Base-by-base conservation (phyloP, 768 basidiomycete genomes). In the Russula virescens region DNA sequence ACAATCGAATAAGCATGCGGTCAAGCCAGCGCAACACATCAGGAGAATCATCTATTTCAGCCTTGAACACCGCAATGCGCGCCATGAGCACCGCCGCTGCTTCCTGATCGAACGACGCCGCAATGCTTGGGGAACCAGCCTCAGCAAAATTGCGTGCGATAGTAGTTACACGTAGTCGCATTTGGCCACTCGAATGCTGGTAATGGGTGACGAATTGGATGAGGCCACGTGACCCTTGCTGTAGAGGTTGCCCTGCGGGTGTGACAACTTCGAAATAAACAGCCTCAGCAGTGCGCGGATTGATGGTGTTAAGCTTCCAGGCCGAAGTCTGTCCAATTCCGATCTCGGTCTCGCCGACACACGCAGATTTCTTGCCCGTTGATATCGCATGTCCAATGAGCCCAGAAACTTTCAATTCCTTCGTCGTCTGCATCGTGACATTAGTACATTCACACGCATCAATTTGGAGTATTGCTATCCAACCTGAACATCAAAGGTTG, bases 191-290 rank as follows among this genome's bases (percentile, higher is more conserved):
- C 9, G 96, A 83, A 73, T 98, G 96, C 73, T 98, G 97, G 72
- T 98, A 99, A 72, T 98, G 95, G 18, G 97, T 98, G 60, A 98
- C 91, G 70, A 98, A 98, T 73, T 98, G 97, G 64, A 99, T 92
- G 61, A 98, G 84, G 53, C 97, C 97, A 9, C 94, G 89, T 35
- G 91, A 91, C 60, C 91, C 91, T 7, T 86, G 91, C 68, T 87
- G 86, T 26, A 97, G 79, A 1, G 94, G 88, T 71, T 98, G 94
- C 2, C 95, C 96, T 19, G 95, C 94, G 25, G 94, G 95, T 1
- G 95, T 95, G 64, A 98, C 97, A 31, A 98, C 97, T 73, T 99
- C 97, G 71, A 99, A 98, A 78, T 98, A 99, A 40, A 96, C 93
- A 31, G 86, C 96, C 53, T 88, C 83, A 1, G 96, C 87, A 1